A percentile compares a stretch with the other conserved stretches of the same genome.
phyloP scores from a whole-genome alignment of 768 basidiomycete genomes.

The Sistotremastrum niveocremeum region DNA sequence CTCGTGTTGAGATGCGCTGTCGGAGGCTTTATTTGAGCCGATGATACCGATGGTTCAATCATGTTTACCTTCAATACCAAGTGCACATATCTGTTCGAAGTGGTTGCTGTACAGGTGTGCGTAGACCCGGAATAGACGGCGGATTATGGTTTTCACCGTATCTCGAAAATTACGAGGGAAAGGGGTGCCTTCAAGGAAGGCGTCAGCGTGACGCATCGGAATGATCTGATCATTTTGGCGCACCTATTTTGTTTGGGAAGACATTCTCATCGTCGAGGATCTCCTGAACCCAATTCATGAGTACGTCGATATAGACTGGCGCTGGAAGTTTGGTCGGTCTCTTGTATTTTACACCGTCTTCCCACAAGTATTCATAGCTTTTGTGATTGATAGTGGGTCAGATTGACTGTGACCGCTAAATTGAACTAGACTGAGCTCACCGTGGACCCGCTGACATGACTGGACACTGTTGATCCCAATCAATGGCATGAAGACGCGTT shows the following conservation, averaged over 20 bases:
- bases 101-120: constrained; percentile 99
- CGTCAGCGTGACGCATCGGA: background rate
- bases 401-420: background rate
- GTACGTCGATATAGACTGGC: constrained; percentile 90
- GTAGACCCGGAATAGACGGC: constrained; percentile 91
- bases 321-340: constrained; percentile 88
- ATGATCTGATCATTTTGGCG: constrained; percentile 2
- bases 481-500: constrained; percentile 1
- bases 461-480: constrained; percentile 47
- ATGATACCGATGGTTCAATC: background rate
- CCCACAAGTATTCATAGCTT: constrained; percentile 93
- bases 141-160: constrained; percentile 81
- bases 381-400: background rate
- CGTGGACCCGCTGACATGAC: constrained; percentile 93
- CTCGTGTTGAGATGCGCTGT: constrained; percentile 96
- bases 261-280: constrained; percentile 83
- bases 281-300: constrained; percentile 98
- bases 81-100: constrained; percentile 95
- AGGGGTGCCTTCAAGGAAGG: constrained; percentile 50
- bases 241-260: constrained; percentile 94
- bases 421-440: constrained; percentile 27
- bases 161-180: constrained; percentile 86
- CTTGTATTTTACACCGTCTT: constrained; percentile 78
- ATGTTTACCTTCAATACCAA: constrained; percentile 86
- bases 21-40: constrained; percentile 1